These are phyloP conservation scores for Pelargonium exstipulatum DNA, from an alignment of 441 rosid species.

Conservation along the genomic window DNA sequence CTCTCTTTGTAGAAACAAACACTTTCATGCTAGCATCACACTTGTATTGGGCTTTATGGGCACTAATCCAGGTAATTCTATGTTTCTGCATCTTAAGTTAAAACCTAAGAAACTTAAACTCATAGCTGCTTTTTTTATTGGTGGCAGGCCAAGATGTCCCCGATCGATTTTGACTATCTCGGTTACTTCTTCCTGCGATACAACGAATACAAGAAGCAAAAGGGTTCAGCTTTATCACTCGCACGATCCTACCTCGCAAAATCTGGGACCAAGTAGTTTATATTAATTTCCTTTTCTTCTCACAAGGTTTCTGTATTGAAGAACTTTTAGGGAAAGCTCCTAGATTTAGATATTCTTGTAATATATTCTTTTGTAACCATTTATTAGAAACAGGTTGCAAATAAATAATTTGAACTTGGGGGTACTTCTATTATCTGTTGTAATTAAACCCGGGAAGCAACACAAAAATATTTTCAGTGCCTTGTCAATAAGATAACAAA, in stretches of 20 bases:
- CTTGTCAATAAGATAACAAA: conserved; percentile 22
- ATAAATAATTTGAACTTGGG: conserved; percentile 14
- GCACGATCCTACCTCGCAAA: conserved; percentile 49
- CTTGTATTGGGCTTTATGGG: conserved; percentile 92
- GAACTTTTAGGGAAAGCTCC: conserved; percentile 7
- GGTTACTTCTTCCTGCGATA: conserved; percentile 81
- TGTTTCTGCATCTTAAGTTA: neutral
- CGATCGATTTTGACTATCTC: conserved; percentile 76
- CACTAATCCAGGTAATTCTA: conserved; percentile 74
- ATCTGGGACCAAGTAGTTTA: conserved; percentile 16
- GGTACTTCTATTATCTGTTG: neutral
- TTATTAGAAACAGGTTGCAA: conserved; percentile 14
- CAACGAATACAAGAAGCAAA: conserved; percentile 74
- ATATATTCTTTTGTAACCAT: conserved; percentile 20
- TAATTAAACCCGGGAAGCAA: neutral
- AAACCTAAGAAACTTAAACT: neutral
- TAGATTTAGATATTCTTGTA: conserved; percentile 24
- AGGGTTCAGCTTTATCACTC: conserved; percentile 42
- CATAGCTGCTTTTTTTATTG: neutral
- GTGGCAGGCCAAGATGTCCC: conserved; percentile 90
- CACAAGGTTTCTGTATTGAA: conserved; percentile 6
- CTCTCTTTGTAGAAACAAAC: conserved; percentile 59
- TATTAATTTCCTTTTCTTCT: conserved; percentile 10
- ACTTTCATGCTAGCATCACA: conserved; percentile 75
- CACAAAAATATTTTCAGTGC: neutral